Base-by-base conservation (phyloP, 306 rosid species). In the Inga laurina region DNA sequence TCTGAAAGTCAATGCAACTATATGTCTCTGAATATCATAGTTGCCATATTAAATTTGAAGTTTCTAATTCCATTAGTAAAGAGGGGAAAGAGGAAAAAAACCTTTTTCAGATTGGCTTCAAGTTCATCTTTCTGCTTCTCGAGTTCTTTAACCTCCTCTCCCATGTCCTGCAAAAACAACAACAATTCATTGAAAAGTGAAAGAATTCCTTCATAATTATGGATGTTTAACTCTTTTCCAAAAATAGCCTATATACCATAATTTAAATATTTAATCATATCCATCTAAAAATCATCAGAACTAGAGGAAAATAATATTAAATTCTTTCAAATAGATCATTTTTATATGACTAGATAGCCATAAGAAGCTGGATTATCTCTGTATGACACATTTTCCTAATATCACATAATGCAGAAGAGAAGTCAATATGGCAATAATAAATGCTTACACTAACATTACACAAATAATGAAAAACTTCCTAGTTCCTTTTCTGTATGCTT, bases 31-130 rank as follows among this genome's bases (percentile, higher is more conserved):
- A 72, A 69, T 52, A 69, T 72, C 48, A 43, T 75, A 61, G 21
- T 13, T 56, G 51, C 49, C 51, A 13, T 39, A 11, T n/a, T 10
- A 59, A 76, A 76, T 37, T 18, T n/a, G 11, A 75, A 75, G 19
- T 19, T 57, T 37, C 22, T 39, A 39, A 27, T 34, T 72, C 37
- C 51, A 80, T 59, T 9, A 80, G 32, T 77, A 49, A 65, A 72
- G 59, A 71, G 69, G 68, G 51, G 22, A n/a, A 56, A 35, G n/a
- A 16, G n/a, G 3, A 13, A 79, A 12, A 41, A 76, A 80, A 94
- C 98, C 97, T 82, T 90, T 86, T 89, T 91, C 78, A 95, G 80
- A 89, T 66, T 88, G 81, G 85, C 87, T 91, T 95, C 97, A 67
- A 95, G 95, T 48, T 90, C 92, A 32, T 89, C 88, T 79, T 85